Percentiles rank a stretch among this genome's conserved stretches.
phyloP scores from a whole-genome alignment of 169 alveolate genomes.

The Eimeria necatrix region DNA sequence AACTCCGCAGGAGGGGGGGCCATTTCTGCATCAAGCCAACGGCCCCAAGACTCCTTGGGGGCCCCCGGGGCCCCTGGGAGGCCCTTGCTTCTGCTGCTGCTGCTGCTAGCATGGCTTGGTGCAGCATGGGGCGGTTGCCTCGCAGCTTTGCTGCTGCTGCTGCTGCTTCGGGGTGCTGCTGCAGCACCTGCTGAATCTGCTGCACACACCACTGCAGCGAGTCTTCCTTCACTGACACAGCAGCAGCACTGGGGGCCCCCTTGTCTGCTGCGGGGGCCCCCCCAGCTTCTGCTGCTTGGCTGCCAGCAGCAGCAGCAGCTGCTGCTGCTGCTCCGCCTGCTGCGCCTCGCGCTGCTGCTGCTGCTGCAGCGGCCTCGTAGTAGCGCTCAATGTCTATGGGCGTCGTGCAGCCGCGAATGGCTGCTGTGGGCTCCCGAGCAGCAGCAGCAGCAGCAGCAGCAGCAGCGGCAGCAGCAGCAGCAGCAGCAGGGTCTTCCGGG shows the following conservation, averaged over 20 bases:
- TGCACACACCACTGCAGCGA: conserved; percentile 77
- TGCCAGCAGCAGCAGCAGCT: too few species aligned
- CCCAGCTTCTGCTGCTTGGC: conserved; percentile 52
- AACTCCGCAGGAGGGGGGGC: conserved; percentile 62
- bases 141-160: conserved; percentile 55
- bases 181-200: conserved; percentile 78
- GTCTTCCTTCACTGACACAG: conserved; percentile 53
- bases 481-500: conserved; percentile 22
- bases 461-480: conserved; percentile 34
- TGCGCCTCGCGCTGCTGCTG: conserved; percentile 34
- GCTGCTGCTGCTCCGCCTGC: conserved; percentile 34
- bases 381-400: conserved; percentile 45
- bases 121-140: conserved; percentile 59
- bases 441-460: background rate
- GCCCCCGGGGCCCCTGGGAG: background rate
- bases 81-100: conserved; percentile 60
- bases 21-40: conserved; percentile 66
- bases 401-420: conserved; percentile 67
- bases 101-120: conserved; percentile 70
- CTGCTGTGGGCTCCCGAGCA: background rate
- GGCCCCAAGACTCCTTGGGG: conserved; percentile 23
- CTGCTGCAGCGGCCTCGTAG: conserved; percentile 66
- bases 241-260: background rate
- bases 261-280: conserved; percentile 45
- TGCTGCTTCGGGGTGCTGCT: conserved; percentile 55